These are phyloP conservation scores for Elsinoe australis DNA, from an alignment of 2,329 filamentous ascomycete species.

Conservation along the genomic window DNA sequence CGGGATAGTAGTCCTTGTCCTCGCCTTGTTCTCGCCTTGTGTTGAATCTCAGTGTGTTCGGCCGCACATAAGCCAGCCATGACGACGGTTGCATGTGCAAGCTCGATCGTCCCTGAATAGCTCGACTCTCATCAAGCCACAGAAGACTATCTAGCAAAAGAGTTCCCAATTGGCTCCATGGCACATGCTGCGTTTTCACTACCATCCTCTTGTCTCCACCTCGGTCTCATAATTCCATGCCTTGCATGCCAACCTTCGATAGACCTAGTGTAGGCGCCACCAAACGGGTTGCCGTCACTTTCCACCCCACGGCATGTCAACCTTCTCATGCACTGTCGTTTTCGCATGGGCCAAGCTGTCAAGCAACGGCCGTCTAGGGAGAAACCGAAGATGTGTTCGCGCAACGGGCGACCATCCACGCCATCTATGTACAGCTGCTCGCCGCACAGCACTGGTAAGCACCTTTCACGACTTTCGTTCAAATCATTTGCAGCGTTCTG, in stretches of 20 bases:
- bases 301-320: conserved; percentile 2
- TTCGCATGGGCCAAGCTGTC: conserved; percentile 6
- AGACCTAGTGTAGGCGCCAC: conserved; percentile 10
- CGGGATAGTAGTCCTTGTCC: too few species aligned
- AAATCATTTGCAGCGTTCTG: conserved; percentile 7
- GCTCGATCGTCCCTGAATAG: too few species aligned
- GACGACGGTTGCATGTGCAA: too few species aligned
- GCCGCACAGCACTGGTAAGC: neutral
- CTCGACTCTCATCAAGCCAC: too few species aligned
- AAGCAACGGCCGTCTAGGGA: conserved; percentile 8
- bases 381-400: conserved; percentile 10
- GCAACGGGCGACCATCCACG: neutral
- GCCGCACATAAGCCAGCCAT: conserved; percentile 4
- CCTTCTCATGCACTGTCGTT: neutral
- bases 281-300: conserved; percentile 1
- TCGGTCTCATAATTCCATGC: neutral
- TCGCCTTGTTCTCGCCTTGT: too few species aligned
- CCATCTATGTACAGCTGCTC: conserved; percentile 4
- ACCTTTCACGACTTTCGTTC: conserved; percentile 7
- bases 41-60: too few species aligned
- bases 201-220: neutral
- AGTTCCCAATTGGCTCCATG: neutral
- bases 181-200: neutral
- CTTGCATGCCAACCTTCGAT: conserved; percentile 11
- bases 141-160: neutral